phyloP scores from a whole-genome alignment of 2,329 filamentous ascomycete genomes.

The Cytospora paraplurivora region DNA sequence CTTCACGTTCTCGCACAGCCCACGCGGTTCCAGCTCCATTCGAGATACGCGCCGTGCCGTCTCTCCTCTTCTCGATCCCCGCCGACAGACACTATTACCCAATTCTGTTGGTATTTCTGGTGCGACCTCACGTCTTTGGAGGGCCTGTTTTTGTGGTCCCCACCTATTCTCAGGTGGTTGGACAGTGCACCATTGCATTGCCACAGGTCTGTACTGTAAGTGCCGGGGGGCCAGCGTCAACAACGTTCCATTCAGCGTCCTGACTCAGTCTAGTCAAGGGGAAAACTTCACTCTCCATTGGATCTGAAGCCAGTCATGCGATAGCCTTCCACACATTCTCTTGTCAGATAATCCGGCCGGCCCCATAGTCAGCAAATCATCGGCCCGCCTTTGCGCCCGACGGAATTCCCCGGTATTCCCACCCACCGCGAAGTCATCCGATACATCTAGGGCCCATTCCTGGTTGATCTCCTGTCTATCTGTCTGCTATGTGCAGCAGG shows the following conservation, averaged over 20 bases:
- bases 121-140: not conserved
- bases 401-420: not conserved
- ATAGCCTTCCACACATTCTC: not conserved
- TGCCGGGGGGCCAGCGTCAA: not conserved
- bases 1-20: not conserved
- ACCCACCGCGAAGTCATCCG: conserved; percentile 1
- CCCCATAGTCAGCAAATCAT: not conserved
- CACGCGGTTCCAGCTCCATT: conserved; percentile 15
- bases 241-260: too few species aligned
- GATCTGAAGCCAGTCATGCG: not conserved
- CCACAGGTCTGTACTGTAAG: not conserved
- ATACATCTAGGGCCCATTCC: conserved; percentile 15
- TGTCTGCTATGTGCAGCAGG: conserved; percentile 23
- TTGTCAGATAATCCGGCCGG: not conserved
- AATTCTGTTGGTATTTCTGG: not conserved
- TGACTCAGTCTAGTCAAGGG: not conserved
- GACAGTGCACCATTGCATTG: not conserved
- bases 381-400: not conserved
- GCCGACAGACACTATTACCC: not conserved
- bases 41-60: not conserved
- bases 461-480: conserved; percentile 10
- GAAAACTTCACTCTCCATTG: not conserved
- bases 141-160: not conserved
- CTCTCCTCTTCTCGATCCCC: not conserved
- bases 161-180: too few species aligned